Conservation (phyloP, 208 protist species). For the Endotrypanum monterogeii region DNA sequence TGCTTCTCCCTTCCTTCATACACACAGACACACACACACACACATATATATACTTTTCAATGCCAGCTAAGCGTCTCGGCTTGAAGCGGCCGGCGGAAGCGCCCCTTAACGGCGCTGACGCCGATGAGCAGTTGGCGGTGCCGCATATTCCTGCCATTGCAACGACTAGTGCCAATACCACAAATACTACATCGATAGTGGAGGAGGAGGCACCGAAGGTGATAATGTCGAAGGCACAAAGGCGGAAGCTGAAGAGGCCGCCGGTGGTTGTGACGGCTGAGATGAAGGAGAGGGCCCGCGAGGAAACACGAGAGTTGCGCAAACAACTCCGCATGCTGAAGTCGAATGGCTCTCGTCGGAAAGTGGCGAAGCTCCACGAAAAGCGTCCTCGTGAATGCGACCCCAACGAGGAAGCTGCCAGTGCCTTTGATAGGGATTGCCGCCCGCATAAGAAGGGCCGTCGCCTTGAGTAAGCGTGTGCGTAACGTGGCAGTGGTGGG, state of each 20-base stretch:
- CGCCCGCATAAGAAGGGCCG: constrained; percentile 71
- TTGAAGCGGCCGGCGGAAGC: constrained; percentile 17
- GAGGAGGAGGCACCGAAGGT: constrained; percentile 39
- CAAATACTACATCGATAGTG: constrained; percentile 5
- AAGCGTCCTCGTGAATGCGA: constrained; percentile 74
- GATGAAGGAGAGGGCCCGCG: constrained; percentile 78
- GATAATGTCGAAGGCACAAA: constrained; percentile 80
- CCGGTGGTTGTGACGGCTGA: constrained; percentile 71
- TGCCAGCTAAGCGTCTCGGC: constrained; percentile 22
- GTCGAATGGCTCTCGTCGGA: constrained; percentile 84
- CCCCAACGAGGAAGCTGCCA: constrained; percentile 64
- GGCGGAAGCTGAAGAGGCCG: constrained; percentile 77
- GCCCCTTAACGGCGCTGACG: background rate
- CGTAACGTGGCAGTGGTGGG: background rate
- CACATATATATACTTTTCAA: background rate
- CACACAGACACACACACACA: too few relatives aligned
- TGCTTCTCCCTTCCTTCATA: too few relatives aligned
- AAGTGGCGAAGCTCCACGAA: constrained; percentile 66
- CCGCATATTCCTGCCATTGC: background rate
- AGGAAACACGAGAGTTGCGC: constrained; percentile 80
- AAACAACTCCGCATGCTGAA: constrained; percentile 88
- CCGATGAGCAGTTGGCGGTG: background rate
- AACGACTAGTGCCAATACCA: background rate
- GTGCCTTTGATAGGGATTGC: constrained; percentile 59
- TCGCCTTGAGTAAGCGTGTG: constrained; percentile 50